Conservation (phyloP, 768 basidiomycete species). For the Galerina sulciceps region DNA sequence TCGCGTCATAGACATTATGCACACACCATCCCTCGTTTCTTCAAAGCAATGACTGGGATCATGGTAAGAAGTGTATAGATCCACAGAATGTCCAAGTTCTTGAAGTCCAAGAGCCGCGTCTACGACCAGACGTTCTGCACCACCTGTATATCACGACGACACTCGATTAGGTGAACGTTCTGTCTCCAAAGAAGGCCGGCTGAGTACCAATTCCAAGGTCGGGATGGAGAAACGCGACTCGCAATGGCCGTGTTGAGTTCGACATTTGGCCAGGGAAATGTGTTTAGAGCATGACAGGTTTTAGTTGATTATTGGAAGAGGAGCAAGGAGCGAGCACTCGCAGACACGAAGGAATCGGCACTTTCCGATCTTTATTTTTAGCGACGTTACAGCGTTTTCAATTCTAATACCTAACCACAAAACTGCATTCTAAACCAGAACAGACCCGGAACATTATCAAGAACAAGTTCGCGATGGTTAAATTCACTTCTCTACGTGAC, state of each 20-base stretch:
- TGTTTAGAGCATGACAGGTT: no score
- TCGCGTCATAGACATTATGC: neutral
- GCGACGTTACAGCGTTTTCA: no score
- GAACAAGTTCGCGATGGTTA: no score
- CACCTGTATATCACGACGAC: conserved; percentile 56
- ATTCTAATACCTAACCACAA: no score
- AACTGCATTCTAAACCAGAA: no score
- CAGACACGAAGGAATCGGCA: no score
- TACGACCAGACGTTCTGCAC: conserved; percentile 93
- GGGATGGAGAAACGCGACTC: conserved; percentile 88
- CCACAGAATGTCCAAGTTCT: conserved; percentile 79
- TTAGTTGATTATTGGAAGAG: no score
- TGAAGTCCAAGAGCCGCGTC: conserved; percentile 94
- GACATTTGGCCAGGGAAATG: neutral
- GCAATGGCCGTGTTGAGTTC: conserved; percentile 16
- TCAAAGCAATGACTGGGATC: conserved; percentile 89
- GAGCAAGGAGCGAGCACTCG: no score
- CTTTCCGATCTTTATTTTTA: no score
- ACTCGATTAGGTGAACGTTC: conserved; percentile 11
- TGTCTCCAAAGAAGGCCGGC: conserved; percentile 2
- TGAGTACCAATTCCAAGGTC: conserved; percentile 89
- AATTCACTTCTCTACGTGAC: no score
- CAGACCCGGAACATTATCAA: no score
- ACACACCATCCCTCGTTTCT: conserved; percentile 87
- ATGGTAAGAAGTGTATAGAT: conserved; percentile 93